Base-by-base conservation (phyloP, 768 basidiomycete genomes). In the Trametes meyenii region DNA sequence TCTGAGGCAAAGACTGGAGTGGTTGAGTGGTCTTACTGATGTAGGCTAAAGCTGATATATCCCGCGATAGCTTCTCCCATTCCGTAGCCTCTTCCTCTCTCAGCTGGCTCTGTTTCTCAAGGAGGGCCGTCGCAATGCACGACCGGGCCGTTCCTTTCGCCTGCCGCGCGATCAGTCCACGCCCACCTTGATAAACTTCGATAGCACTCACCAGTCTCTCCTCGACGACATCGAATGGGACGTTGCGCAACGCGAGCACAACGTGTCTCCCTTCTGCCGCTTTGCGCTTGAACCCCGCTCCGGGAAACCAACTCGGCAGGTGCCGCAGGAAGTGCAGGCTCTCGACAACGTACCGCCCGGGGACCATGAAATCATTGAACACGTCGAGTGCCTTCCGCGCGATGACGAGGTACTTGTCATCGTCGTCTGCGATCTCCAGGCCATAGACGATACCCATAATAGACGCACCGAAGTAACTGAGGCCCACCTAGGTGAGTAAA, bases 341-440 rank as follows among this genome's bases (percentile, higher is more conserved):
- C 50, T 84, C 82, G 7, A 85, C 80, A 2, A 82, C 67, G 59
- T 76, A 82, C 19, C 71, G 61, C 5, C 79, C 81, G 1, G 77
- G 77, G 5, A 73, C 61, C 0, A 73, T 66, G 1, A 55, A 54
- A 7, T 56, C 44, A 4, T 19, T 23, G 21, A 61, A 49, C 12
- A 65, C 56, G 16, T 67, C 55, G 8, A 70, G 45, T 4, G 60
- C 63, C 29, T 59, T 61, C 54, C 65, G 55, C 5, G 68, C 66
- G 21, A 67, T 43, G 17, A 24, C 54, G 33, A 67, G 45, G 21
- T 59, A 66, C 50, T 64, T 54, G 56, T 68, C 67, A 33, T 66
- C 44, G 21, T 58, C 33, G 10, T 62, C 63, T 12, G 57, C 48
- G 11, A 67, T 52, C 12, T 67, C 59, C 14, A 69, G 51, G 19